phyloP scores from a whole-genome alignment of 176 grass and related monocot genomes.

The Alloteropsis semialata region DNA sequence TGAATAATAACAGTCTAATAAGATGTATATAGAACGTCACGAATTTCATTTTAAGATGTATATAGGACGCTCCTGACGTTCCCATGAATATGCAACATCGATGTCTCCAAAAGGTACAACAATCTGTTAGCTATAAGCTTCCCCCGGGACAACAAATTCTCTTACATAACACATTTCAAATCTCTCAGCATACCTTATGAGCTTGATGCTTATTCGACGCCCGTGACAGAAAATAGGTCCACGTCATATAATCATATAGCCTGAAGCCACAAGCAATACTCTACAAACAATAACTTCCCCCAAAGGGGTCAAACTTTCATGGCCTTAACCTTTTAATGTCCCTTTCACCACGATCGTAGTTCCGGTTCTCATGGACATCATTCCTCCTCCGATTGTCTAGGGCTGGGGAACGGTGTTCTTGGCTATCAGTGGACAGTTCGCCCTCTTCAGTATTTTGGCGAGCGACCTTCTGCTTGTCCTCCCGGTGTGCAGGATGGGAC shows the following conservation, averaged over 20 bases:
- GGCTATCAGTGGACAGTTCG: slow-evolving; percentile 58
- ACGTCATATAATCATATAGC: neutral
- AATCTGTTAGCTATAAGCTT: neutral
- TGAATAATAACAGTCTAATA: neutral
- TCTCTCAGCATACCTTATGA: neutral
- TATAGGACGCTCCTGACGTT: neutral
- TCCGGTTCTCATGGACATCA: slow-evolving; percentile 30
- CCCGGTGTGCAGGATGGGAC: slow-evolving; percentile 23
- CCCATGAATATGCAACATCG: neutral
- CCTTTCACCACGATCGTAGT: slow-evolving; percentile 31
- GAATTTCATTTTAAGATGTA: neutral
- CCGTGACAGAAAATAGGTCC: neutral
- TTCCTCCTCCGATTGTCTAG: slow-evolving; percentile 37
- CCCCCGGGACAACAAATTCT: neutral
- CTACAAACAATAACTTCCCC: neutral
- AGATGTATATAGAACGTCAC: neutral
- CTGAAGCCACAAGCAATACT: neutral
- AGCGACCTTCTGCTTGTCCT: slow-evolving; percentile 26
- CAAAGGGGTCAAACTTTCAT: neutral
- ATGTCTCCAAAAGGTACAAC: neutral
- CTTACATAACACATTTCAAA: slow-evolving; percentile 8
- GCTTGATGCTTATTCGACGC: slow-evolving; percentile 1
- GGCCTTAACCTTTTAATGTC: slow-evolving; percentile 43
- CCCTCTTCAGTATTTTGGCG: slow-evolving; percentile 50
- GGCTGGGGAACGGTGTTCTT: slow-evolving; percentile 37